A percentile compares a stretch with the other conserved stretches of the same genome.
Evolutionary conservation across 1,284 basidiomycete species (phyloP).

Genomic region (Gomphus bonarii): DNA sequence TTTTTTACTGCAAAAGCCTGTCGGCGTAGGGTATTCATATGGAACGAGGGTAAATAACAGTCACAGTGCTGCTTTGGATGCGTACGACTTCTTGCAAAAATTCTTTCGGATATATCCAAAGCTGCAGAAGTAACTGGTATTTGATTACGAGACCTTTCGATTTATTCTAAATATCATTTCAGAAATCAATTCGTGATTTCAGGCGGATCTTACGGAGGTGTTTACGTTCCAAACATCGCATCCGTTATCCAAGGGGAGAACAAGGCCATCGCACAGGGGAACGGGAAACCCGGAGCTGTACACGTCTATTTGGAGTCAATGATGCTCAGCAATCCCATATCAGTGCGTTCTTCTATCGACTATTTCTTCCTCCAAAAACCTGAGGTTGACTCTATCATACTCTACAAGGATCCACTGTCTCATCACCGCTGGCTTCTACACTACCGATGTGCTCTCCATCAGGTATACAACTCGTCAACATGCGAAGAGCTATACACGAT

Average conservation of each 20-base stretch:
- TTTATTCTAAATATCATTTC: not conserved
- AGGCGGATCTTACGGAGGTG: slow-evolving; percentile 25
- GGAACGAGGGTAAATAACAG: slow-evolving; percentile 23
- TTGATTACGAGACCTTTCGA: not conserved
- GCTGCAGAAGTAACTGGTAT: slow-evolving; percentile 16
- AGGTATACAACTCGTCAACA: slow-evolving; percentile 22
- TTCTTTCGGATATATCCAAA: slow-evolving; percentile 23
- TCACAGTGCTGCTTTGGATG: slow-evolving; percentile 21
- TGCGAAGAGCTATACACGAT: slow-evolving; percentile 18
- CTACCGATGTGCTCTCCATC: slow-evolving; percentile 18
- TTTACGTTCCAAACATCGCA: slow-evolving; percentile 25
- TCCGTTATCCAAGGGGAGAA: slow-evolving; percentile 25
- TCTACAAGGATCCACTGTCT: slow-evolving; percentile 20
- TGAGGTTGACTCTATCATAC: not conserved
- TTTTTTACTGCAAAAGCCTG: slow-evolving; percentile 16
- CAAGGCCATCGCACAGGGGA: slow-evolving; percentile 14
- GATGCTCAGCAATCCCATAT: slow-evolving; percentile 24
- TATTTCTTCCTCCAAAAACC: not conserved
- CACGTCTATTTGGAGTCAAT: slow-evolving; percentile 24
- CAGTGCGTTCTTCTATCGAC: slow-evolving; percentile 16
- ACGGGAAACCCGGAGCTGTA: slow-evolving; percentile 14
- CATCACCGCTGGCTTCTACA: slow-evolving; percentile 23
- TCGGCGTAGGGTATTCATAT: slow-evolving; percentile 25
- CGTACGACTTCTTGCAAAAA: slow-evolving; percentile 27
- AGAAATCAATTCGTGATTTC: slow-evolving; percentile 23